phyloP scores from a whole-genome alignment of 257 asterid genomes.

The Eustoma russellianum region DNA sequence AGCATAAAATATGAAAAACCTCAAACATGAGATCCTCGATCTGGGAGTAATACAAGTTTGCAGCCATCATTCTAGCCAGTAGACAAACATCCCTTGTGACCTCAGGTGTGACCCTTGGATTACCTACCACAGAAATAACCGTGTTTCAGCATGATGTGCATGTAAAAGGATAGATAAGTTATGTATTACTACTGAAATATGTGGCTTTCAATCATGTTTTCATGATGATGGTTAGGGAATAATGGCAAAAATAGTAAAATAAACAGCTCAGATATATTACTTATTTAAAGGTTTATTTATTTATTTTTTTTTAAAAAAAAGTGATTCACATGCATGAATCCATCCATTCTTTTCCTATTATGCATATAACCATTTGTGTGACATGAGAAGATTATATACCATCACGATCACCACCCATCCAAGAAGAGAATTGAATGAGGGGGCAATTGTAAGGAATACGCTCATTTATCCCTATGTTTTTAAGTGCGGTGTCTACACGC shows the following conservation, averaged over 20 bases:
- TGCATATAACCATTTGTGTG: no score
- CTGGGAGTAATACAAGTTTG: conserved; percentile 72
- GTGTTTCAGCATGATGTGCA: conserved; percentile 2
- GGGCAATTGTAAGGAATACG: conserved; percentile 49
- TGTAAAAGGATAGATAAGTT: conserved; percentile 5
- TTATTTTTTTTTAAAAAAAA: not conserved
- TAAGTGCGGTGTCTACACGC: conserved; percentile 43
- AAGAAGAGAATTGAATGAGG: conserved; percentile 42
- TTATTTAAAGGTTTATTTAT: no score
- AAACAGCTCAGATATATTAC: no score
- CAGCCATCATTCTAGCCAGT: conserved; percentile 51
- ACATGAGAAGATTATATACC: conserved; percentile 16
- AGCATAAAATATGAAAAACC: conserved; percentile 37
- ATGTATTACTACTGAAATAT: no score
- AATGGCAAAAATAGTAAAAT: no score
- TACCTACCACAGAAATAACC: conserved; percentile 20
- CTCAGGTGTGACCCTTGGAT: conserved; percentile 48
- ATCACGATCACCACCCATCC: conserved; percentile 59
- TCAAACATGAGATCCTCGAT: conserved; percentile 96
- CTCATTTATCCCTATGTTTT: conserved; percentile 36
- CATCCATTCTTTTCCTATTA: not conserved
- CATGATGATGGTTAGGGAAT: no score
- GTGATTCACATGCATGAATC: not conserved
- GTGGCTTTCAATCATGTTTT: no score
- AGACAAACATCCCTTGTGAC: conserved; percentile 47